Evolutionary conservation across 192 early-diverging fungal species (phyloP), one percentile per base, ranked within the genome.

Genomic region (Coemansia sp.): DNA sequence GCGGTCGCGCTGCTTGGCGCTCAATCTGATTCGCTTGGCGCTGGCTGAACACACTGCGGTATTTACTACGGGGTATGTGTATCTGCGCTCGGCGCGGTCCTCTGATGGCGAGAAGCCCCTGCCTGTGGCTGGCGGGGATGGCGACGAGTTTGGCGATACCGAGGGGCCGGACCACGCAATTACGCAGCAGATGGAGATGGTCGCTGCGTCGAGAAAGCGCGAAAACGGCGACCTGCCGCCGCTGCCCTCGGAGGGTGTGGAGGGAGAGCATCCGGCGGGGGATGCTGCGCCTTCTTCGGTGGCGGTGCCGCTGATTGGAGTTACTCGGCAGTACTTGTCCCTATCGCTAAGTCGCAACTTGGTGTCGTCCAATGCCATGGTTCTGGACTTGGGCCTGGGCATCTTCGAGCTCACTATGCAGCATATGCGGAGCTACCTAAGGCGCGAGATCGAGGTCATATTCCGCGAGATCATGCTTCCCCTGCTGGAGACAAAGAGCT

Each of bases 401-500:
- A 90, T 95, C 28, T 92, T 95, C 62, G 93, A 90, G 77, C 89
- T 89, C 60, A 82, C 89, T 0, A 77, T 95, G 60, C 73, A 84
- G 34, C 85, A 90, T 13, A 65, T 94, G 59, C 79, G 92, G 23
- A 71, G 73, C 20, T 86, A 88, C 61, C 62, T 97, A 71, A 93
- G 91, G 84, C 90, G 88, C 82, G 95, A 97, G 65, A 85, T 93
- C 21, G 91, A 92, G 53, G 91, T 95, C 4, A 84, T 97, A 34
- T 90, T 97, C 72, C 90, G 91, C 33, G 94, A 95, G 65, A 92
- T 97, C 37, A 78, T 95, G 23, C 81, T 97, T n/a, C 93, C 93
- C 6, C 86, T 95, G 62, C 73, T 95, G 45, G 94, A 95, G 73
- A 93, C 87, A 65, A 87, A 87, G 42, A 84, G 75, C 41, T 52